These are phyloP conservation scores for Hyaloperonospora brassicae DNA, from an alignment of 352 stramenopile species.

Conservation along the genomic window DNA sequence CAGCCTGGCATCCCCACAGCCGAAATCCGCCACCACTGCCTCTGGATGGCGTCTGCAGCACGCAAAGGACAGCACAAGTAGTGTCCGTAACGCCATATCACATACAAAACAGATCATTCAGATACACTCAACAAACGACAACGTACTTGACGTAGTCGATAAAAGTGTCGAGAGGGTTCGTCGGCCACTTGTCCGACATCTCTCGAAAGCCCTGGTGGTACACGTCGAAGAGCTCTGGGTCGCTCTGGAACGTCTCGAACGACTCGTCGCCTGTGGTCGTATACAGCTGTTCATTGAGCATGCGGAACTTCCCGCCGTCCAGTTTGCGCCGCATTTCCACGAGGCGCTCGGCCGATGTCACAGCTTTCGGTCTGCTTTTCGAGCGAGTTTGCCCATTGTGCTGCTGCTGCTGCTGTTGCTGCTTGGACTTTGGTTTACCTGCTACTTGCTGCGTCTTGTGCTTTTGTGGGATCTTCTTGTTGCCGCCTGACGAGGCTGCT, in stretches of 20 bases:
- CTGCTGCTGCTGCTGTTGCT: conserved; percentile 26
- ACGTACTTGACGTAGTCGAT: conserved; percentile 90
- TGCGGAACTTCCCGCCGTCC: conserved; percentile 93
- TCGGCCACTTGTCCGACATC: conserved; percentile 93
- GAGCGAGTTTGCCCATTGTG: conserved; percentile 16
- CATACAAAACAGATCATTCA: not conserved
- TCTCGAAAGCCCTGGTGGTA: conserved; percentile 98
- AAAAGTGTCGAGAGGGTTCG: conserved; percentile 96
- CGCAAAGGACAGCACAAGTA: conserved; percentile 1
- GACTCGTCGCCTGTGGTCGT: conserved; percentile 87
- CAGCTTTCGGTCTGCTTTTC: conserved; percentile 18
- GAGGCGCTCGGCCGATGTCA: conserved; percentile 31
- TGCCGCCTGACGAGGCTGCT: conserved; percentile 5
- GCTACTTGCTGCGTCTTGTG: conserved; percentile 18
- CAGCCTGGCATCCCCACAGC: conserved; percentile 95
- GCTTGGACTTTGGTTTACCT: conserved; percentile 13
- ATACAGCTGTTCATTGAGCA: conserved; percentile 98
- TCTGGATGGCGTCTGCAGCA: conserved; percentile 46
- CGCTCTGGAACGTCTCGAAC: conserved; percentile 88
- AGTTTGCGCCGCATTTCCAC: conserved; percentile 85
- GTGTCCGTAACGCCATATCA: not conserved
- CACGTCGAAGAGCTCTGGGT: conserved; percentile 94
- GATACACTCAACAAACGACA: not conserved
- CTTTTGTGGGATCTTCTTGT: conserved; percentile 22
- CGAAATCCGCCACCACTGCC: conserved; percentile 94